A percentile compares a stretch with the other conserved stretches of the same genome.
phyloP scores from a whole-genome alignment of 805 yeast species.

The Kuraishia borneana region DNA sequence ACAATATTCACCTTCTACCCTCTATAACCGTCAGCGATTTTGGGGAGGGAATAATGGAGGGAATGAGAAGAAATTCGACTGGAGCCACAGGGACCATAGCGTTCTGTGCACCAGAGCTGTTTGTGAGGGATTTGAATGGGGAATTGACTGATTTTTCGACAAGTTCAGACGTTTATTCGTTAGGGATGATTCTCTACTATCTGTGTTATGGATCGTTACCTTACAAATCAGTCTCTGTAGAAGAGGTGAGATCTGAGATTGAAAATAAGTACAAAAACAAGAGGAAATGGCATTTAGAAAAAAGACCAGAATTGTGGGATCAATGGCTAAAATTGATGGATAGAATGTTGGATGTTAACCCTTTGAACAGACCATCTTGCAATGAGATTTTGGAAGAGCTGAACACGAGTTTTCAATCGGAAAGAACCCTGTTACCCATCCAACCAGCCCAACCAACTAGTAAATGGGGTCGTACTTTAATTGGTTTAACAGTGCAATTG shows the following conservation, averaged over 20 bases:
- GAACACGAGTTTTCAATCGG: no score
- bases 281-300: slow-evolving; percentile 7
- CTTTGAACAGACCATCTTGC: slow-evolving; percentile 30
- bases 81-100: slow-evolving; percentile 87
- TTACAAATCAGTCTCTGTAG: slow-evolving; percentile 23
- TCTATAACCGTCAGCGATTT: slow-evolving; percentile 76
- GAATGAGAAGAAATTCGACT: slow-evolving; percentile 51
- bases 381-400: slow-evolving; percentile 22
- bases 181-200: slow-evolving; percentile 75
- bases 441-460: no score
- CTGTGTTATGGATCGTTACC: slow-evolving; percentile 67
- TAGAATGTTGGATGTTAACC: slow-evolving; percentile 15
- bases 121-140: slow-evolving; percentile 16
- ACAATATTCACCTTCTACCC: slow-evolving; percentile 32
- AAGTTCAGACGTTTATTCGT: slow-evolving; percentile 69
- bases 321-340: slow-evolving; percentile 20
- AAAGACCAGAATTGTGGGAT: slow-evolving; percentile 18
- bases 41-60: slow-evolving; percentile 78
- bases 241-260: slow-evolving; percentile 14
- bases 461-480: no score
- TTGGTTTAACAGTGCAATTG: no score
- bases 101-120: slow-evolving; percentile 78
- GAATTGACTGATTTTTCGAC: slow-evolving; percentile 44
- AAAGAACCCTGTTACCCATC: no score
- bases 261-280: slow-evolving; percentile 2